Conservation (phyloP, 352 stramenopile genomes). For the Pythium folliculosum region DNA sequence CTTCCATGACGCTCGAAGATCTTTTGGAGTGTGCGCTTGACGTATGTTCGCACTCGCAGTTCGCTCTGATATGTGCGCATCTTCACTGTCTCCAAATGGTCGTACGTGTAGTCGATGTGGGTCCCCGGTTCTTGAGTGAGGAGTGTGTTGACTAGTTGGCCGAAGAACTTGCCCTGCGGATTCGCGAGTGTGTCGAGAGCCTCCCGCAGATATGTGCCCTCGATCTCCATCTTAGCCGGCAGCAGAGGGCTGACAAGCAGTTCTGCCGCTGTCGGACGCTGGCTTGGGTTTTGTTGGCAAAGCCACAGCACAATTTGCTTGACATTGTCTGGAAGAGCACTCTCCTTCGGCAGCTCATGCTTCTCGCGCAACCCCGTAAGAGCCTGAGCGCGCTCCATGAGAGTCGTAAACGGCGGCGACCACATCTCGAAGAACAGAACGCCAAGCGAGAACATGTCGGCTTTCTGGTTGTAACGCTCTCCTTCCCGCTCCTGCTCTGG, state of each 20-base stretch:
- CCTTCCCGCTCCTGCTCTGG: conserved; percentile 92
- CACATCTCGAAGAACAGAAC: conserved; percentile 97
- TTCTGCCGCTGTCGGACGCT: conserved; percentile 73
- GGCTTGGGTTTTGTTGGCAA: conserved; percentile 72
- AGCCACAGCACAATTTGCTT: conserved; percentile 90
- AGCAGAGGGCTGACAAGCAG: conserved; percentile 68
- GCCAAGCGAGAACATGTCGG: conserved; percentile 95
- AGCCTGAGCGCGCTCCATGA: conserved; percentile 87
- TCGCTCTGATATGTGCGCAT: conserved; percentile 68
- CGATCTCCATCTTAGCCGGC: conserved; percentile 83
- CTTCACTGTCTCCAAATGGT: conserved; percentile 81
- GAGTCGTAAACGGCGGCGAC: conserved; percentile 88
- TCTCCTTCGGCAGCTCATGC: conserved; percentile 54
- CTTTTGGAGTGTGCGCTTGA: conserved; percentile 72
- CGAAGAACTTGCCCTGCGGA: conserved; percentile 89
- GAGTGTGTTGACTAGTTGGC: conserved; percentile 80
- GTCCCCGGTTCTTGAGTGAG: conserved; percentile 72
- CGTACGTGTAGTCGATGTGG: conserved; percentile 88
- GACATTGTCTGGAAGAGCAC: conserved; percentile 73
- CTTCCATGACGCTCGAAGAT: conserved; percentile 85
- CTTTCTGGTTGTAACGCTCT: conserved; percentile 89
- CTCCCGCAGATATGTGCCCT: conserved; percentile 81
- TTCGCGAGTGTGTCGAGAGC: conserved; percentile 86
- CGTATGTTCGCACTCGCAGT: conserved; percentile 62
- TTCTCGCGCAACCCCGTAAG: conserved; percentile 77